A percentile compares a stretch with the other conserved stretches of the same genome.
Conservation (phyloP, 2,329 filamentous ascomycete species). For the Coniella lustricola region DNA sequence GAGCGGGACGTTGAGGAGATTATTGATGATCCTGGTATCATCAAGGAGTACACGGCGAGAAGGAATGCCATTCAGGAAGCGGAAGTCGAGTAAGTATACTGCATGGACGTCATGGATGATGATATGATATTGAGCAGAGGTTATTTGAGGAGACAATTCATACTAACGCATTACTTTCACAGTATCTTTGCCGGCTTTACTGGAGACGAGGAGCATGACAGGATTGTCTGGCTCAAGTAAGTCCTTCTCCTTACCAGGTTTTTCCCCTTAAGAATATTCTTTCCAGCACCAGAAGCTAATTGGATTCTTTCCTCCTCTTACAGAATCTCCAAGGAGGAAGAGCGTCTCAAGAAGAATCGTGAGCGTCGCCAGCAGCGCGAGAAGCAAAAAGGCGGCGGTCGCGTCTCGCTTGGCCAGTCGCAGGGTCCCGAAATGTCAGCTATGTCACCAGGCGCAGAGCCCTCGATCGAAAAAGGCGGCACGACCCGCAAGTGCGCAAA, state of each 20-base stretch:
- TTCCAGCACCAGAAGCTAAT: neutral
- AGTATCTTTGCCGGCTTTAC: constrained; percentile 56
- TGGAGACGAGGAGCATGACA: constrained; percentile 59
- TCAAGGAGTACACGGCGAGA: constrained; percentile 61
- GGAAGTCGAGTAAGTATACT: constrained; percentile 62
- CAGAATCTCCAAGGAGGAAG: constrained; percentile 67
- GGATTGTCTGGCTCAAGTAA: constrained; percentile 52
- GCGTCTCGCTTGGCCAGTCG: constrained; percentile 19
- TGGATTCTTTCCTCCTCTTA: no score
- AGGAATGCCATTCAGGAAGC: constrained; percentile 67
- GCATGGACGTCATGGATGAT: neutral
- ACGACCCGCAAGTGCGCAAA: constrained; percentile 94
- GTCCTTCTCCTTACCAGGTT: constrained; percentile 11
- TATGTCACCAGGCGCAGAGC: constrained; percentile 36
- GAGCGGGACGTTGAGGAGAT: constrained; percentile 59
- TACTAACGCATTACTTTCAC: constrained; percentile 14
- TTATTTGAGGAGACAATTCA: no score
- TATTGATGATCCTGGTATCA: constrained; percentile 76
- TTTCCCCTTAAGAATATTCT: no score
- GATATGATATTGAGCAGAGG: no score
- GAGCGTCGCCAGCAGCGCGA: constrained; percentile 85
- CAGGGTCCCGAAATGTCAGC: neutral
- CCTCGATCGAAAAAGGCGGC: constrained; percentile 45
- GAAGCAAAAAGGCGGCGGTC: constrained; percentile 60
- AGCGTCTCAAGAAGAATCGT: constrained; percentile 82